These are phyloP conservation scores for Curvularia eragrostidis DNA, from an alignment of 2,329 filamentous ascomycete genomes.

Conservation along the genomic window DNA sequence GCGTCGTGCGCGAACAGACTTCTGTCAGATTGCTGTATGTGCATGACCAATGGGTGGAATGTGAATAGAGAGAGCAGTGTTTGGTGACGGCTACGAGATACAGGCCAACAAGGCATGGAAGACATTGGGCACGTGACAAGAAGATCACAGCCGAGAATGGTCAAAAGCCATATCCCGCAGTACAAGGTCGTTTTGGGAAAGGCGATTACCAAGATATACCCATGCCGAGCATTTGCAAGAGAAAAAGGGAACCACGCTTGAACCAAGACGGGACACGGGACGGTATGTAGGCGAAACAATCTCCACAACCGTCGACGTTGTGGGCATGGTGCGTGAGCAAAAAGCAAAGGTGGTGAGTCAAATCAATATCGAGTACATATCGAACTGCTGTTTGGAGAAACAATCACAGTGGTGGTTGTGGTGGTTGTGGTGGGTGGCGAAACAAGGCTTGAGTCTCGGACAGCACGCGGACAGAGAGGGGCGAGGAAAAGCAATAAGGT, in stretches of 20 bases:
- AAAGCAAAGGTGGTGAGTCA: background rate
- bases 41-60: background rate
- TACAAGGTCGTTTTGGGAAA: background rate
- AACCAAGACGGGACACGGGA: background rate
- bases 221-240: background rate
- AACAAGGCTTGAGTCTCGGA: conserved; percentile 7
- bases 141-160: background rate
- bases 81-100: background rate
- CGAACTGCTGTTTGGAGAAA: background rate
- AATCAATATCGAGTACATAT: background rate
- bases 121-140: background rate
- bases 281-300: background rate
- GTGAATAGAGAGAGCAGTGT: background rate
- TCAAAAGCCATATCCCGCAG: background rate
- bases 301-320: background rate
- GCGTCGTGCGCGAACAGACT: too few relatives aligned
- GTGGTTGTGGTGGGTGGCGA: conserved; percentile 8
- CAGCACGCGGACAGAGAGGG: background rate
- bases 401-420: background rate
- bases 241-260: background rate
- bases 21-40: too few relatives aligned
- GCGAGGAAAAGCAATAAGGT: conserved; percentile 12
- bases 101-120: background rate
- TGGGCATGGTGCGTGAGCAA: background rate
- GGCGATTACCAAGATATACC: background rate